Base-by-base conservation (phyloP, 768 basidiomycete species). In the Podaxis sp. region DNA sequence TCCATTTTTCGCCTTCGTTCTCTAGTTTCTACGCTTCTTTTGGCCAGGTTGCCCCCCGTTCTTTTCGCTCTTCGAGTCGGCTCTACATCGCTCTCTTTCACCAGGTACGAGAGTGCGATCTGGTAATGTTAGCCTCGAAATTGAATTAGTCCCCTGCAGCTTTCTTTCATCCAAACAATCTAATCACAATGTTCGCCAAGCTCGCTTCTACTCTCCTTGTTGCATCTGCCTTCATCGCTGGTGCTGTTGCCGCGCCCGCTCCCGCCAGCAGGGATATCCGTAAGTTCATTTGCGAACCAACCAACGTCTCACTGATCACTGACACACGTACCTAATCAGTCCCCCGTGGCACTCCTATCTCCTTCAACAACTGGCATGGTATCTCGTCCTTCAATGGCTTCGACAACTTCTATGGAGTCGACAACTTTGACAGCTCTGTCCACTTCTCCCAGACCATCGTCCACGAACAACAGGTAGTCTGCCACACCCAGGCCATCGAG, bases 351-450 rank as follows among this genome's bases (percentile, higher is more conserved):
- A 13, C n/a, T 11, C 50, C n/a, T 26, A 40, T 58, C 57, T 75
- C 75, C 33, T 76, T 78, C 69, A 71, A 77, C 70, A 64, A 73
- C 66, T 78, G 75, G 73, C 71, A 70, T 57, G 77, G 77, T 11
- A 64, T 71, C 55, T 60, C 67, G 13, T 75, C 75, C 41, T 64
- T 77, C 20, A 52, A 64, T 40, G 64, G 68, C 54, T 78, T 78
- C 64, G 76, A 77, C 60, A 69, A 75, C 66, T 78, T 78, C 71
- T 77, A 75, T 57, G 77, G 76, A 13, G 60, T 65, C 22, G 70
- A 71, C 46, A 76, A 78, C 70, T 77, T 76, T 65, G 68, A 69
- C 55, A 72, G 74, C 51, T 70, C 67, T 41, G 66, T 68, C 65
- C 69, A 68, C 62, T 75, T 66, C 56, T 74, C 78, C 64, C 69